Evolutionary conservation across 257 asterid species (phyloP).

Genomic region (Haberlea rhodopensis): DNA sequence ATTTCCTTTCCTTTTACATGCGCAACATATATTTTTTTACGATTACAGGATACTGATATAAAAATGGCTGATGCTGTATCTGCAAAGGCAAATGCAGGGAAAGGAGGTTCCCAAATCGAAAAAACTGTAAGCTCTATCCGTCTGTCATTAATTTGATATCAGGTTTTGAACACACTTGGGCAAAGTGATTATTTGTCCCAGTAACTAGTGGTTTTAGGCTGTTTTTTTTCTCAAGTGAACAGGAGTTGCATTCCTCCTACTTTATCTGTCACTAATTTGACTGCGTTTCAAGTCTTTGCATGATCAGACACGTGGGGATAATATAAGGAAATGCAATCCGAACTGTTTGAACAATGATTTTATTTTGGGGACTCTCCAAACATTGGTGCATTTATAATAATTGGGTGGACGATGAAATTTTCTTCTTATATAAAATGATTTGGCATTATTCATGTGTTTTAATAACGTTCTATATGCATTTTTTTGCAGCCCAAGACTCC

Average conservation of each 20-base stretch:
- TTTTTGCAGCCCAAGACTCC: too few species aligned
- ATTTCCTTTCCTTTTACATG: neutral
- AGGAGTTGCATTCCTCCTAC: neutral
- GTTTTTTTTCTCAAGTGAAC: neutral
- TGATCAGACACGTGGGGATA: neutral
- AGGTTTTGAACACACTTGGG: too few species aligned
- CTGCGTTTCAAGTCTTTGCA: neutral
- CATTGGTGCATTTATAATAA: neutral
- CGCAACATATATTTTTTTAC: neutral
- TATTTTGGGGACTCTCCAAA: neutral
- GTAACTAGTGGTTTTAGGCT: neutral
- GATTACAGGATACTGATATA: conserved; percentile 49
- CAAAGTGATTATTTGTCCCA: neutral
- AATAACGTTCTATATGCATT: conserved; percentile 1
- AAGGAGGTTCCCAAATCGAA: conserved; percentile 10
- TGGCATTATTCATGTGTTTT: neutral
- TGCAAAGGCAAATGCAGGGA: conserved; percentile 8
- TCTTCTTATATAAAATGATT: neutral
- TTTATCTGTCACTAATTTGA: too few species aligned
- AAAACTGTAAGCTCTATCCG: conserved; percentile 37
- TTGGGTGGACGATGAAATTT: neutral
- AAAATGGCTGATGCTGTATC: conserved; percentile 43
- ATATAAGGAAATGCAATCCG: too few species aligned
- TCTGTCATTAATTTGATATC: neutral
- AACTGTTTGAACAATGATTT: neutral